These are phyloP conservation scores for Alternaria alternata DNA, from an alignment of 2,329 filamentous ascomycete species.

Conservation along the genomic window DNA sequence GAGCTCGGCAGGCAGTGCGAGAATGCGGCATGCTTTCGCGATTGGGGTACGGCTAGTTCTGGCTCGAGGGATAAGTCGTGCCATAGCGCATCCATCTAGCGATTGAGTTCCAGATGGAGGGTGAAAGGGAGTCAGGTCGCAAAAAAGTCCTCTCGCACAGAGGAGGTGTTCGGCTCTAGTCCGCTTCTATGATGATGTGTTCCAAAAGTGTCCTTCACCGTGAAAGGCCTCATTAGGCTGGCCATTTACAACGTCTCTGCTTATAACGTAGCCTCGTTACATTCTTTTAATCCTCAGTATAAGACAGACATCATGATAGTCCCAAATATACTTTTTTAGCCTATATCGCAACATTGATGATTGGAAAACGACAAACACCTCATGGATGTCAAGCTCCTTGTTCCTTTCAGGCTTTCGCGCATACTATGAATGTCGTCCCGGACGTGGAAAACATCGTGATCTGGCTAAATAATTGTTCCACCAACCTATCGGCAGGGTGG, in stretches of 20 bases:
- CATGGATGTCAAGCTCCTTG: not conserved
- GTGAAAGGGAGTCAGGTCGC: not conserved
- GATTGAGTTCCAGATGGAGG: not conserved
- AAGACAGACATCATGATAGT: not conserved
- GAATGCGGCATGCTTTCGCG: not conserved
- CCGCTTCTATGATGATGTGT: not conserved
- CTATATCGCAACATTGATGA: not conserved
- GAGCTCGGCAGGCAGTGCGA: constrained; percentile 3
- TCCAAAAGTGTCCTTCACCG: not conserved
- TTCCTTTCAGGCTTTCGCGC: not conserved
- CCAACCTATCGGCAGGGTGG: not conserved
- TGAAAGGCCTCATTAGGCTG: not conserved
- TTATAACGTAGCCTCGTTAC: not conserved
- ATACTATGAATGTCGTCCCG: not conserved
- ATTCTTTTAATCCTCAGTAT: not conserved
- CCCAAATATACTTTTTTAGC: too few species aligned
- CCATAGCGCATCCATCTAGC: not conserved
- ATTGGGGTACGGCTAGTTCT: not conserved
- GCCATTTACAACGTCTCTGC: not conserved
- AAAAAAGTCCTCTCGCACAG: not conserved
- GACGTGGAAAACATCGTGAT: not conserved
- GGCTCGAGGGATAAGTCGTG: not conserved
- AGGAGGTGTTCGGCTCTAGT: not conserved
- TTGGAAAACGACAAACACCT: not conserved
- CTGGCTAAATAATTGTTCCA: not conserved